Conservation (phyloP, 164 flowering plant species). For the Macadamia tetraphylla region DNA sequence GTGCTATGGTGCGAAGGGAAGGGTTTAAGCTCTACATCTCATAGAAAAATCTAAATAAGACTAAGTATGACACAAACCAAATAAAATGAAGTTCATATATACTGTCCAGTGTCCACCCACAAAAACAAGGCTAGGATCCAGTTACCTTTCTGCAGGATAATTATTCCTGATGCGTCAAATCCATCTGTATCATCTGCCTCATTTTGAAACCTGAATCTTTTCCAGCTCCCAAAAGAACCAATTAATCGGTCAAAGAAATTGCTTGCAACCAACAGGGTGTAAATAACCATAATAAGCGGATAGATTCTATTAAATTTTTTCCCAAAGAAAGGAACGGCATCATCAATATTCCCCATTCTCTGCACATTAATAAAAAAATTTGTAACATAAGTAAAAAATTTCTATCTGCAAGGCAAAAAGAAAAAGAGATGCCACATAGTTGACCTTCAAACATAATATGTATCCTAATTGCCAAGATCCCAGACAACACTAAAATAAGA, state of each 20-base stretch:
- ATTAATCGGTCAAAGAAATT: conserved; percentile 86
- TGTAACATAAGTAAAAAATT: background rate
- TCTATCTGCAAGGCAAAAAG: background rate
- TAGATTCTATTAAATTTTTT: conserved; percentile 79
- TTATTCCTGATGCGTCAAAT: conserved; percentile 90
- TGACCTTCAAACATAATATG: background rate
- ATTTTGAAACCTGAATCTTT: conserved; percentile 65
- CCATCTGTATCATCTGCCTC: conserved; percentile 91
- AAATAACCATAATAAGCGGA: conserved; percentile 96
- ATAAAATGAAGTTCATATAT: background rate
- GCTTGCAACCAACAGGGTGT: conserved; percentile 87
- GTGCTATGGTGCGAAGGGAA: too few species aligned
- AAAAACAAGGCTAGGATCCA: background rate
- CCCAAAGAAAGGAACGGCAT: conserved; percentile 91
- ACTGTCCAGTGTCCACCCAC: background rate
- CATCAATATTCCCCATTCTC: conserved; percentile 93
- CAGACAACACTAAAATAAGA: too few species aligned
- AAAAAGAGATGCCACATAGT: background rate
- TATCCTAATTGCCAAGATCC: too few species aligned
- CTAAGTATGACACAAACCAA: background rate
- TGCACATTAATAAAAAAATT: conserved; percentile 33
- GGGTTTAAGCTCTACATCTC: too few species aligned
- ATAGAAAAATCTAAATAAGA: too few species aligned
- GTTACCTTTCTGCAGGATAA: conserved; percentile 86
- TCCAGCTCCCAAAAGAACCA: conserved; percentile 87